phyloP scores from a whole-genome alignment of 1,139 yeast species.

The Candida sojae region DNA sequence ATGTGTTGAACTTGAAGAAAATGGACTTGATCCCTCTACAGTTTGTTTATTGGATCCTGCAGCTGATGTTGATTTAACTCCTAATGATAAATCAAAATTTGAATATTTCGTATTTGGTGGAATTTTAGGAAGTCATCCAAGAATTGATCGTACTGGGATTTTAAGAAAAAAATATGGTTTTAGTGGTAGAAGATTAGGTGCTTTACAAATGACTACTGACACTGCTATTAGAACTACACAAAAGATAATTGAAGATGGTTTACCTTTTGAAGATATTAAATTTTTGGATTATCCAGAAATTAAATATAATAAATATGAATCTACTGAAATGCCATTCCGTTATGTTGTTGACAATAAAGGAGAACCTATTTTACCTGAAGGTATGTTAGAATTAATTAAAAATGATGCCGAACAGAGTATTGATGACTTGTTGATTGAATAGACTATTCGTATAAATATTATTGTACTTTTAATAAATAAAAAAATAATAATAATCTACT shows the following conservation, averaged over 20 bases:
- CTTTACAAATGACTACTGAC: constrained; percentile 94
- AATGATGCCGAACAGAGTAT: constrained; percentile 79
- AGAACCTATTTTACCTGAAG: constrained; percentile 84
- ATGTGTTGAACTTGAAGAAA: constrained; percentile 51
- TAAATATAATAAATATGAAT: constrained; percentile 81
- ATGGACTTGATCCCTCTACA: constrained; percentile 46
- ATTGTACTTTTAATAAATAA: background rate
- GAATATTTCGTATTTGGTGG: constrained; percentile 96
- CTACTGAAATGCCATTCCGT: constrained; percentile 97
- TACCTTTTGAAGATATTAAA: constrained; percentile 65
- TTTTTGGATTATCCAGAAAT: constrained; percentile 95
- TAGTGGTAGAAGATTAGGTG: constrained; percentile 82
- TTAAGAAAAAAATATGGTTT: constrained; percentile 77
- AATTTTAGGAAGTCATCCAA: constrained; percentile 94
- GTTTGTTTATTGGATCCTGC: constrained; percentile 90
- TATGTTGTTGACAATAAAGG: constrained; percentile 67
- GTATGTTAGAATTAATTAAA: constrained; percentile 85
- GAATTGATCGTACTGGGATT: constrained; percentile 92
- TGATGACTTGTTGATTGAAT: constrained; percentile 54
- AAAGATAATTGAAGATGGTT: constrained; percentile 60
- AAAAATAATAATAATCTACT: background rate
- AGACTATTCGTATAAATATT: constrained; percentile 7
- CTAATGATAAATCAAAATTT: constrained; percentile 63
- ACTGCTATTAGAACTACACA: constrained; percentile 94
- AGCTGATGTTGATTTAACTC: constrained; percentile 71